Base-by-base conservation (phyloP, 2,329 filamentous ascomycete species). In the Drechslerella stenobrocha region DNA sequence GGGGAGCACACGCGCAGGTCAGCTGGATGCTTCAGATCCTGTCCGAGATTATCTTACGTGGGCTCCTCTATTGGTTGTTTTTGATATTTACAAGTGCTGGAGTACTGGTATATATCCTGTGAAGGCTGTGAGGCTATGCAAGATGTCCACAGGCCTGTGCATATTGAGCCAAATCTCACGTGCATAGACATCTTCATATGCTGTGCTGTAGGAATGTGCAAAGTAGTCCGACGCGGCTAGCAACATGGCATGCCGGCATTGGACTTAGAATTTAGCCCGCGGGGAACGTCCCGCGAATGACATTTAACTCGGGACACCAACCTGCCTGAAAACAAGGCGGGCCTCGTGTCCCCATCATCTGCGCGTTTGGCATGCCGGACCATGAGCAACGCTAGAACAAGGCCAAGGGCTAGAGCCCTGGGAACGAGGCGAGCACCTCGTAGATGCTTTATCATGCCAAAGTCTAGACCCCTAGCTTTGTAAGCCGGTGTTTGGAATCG, bases 371-470 rank as follows among this genome's bases (percentile, higher is more conserved):
- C 23, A 24, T 18, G 15, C 48, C 40, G 34, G 51, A 28, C 7
- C 45, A 55, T 20, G n/a, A n/a, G n/a, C n/a, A n/a, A n/a, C n/a
- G n/a, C 51, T 37, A 23, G 26, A 37, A 45, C 20, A n/a, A 32
- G 11, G 18, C 4, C 13, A 13, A 32, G 51, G 51, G 51, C 34
- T 23, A 18, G 22, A 52, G 22, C 32, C 50, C 32, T 52, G 46
- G 5, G 24, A 50, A 50, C 46, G 46, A 50, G 46, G 24, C 46
- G 24, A n/a, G 24, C 24, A 7, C 24, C 18, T 3, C 28, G 28
- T 30, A 30, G 28, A 30, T 37, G 34, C 34, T 37, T 37, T n/a
- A n/a, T 15, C 11, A 30, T n/a, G n/a, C n/a, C n/a, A n/a, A n/a
- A n/a, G n/a, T n/a, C n/a, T n/a, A n/a, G n/a, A n/a, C n/a, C n/a